These are phyloP conservation scores for Fraxinus angustifolia DNA, from an alignment of 305 asterid species.

Conservation along the genomic window DNA sequence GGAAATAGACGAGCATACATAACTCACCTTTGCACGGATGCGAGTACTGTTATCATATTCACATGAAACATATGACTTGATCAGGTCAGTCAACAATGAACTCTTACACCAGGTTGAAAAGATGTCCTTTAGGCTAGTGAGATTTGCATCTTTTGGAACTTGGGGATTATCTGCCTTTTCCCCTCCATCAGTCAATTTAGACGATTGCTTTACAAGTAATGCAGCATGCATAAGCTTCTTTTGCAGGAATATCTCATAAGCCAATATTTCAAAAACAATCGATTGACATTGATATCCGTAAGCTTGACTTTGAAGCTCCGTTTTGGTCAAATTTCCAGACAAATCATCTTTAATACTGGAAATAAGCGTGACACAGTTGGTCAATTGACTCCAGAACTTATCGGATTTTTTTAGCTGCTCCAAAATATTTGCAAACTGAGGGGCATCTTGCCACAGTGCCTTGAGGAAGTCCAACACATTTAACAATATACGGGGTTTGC, in stretches of 20 bases:
- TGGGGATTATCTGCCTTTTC: conserved; percentile 35
- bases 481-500: conserved; percentile 54
- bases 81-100: conserved; percentile 54
- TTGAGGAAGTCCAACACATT: conserved; percentile 66
- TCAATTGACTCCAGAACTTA: conserved; percentile 70
- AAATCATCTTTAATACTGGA: conserved; percentile 29
- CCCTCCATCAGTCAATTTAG: conserved; percentile 38
- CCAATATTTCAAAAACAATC: conserved; percentile 63
- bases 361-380: conserved; percentile 44
- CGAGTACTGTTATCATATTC: conserved; percentile 45
- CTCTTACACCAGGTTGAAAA: conserved; percentile 61
- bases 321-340: conserved; percentile 39
- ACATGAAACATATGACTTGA: conserved; percentile 69
- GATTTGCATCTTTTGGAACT: conserved; percentile 29
- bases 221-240: conserved; percentile 66
- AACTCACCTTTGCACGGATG: conserved; percentile 62
- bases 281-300: conserved; percentile 58
- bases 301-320: conserved; percentile 43
- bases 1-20: conserved; percentile 16
- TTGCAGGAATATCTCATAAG: conserved; percentile 75
- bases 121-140: conserved; percentile 45
- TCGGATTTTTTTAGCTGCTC: conserved; percentile 58
- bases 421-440: conserved; percentile 67
- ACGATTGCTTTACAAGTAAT: conserved; percentile 39
- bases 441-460: conserved; percentile 96